Percentiles rank a stretch among this genome's conserved stretches.
phyloP scores from a whole-genome alignment of 2,329 filamentous ascomycete genomes.

The Metarhizium sp. region DNA sequence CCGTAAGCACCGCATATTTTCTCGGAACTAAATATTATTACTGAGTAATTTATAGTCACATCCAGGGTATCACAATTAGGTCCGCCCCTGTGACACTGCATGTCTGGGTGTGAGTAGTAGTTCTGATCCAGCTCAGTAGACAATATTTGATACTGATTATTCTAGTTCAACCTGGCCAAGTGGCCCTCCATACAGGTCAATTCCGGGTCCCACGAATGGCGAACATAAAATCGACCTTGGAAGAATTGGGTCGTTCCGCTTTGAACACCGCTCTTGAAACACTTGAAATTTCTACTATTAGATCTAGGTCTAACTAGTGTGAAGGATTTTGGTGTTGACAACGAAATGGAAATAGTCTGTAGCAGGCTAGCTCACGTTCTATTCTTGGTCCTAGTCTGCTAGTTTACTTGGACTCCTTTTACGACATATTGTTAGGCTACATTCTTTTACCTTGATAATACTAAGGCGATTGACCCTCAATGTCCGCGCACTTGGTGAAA shows the following conservation, averaged over 20 bases:
- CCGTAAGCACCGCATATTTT: background rate
- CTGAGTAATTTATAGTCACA: background rate
- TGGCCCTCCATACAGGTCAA: background rate
- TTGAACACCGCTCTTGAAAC: background rate
- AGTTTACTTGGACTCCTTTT: too few species aligned
- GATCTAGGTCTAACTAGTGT: background rate
- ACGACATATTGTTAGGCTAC: too few species aligned
- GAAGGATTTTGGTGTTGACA: background rate
- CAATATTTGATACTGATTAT: background rate
- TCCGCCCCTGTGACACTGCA: background rate
- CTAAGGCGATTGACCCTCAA: too few species aligned
- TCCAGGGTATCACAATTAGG: background rate
- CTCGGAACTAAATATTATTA: background rate
- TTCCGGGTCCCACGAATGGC: background rate
- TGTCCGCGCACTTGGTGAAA: too few species aligned
- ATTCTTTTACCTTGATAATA: too few species aligned
- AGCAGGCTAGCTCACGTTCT: too few species aligned
- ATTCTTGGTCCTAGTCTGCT: too few species aligned
- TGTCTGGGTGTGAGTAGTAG: background rate
- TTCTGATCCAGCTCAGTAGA: background rate
- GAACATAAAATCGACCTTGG: background rate
- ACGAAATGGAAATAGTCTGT: background rate
- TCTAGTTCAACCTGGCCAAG: background rate
- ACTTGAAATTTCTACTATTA: background rate
- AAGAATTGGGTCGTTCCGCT: background rate